Conservation (phyloP, 2,329 filamentous ascomycete genomes). For the Trichoderma sp. region DNA sequence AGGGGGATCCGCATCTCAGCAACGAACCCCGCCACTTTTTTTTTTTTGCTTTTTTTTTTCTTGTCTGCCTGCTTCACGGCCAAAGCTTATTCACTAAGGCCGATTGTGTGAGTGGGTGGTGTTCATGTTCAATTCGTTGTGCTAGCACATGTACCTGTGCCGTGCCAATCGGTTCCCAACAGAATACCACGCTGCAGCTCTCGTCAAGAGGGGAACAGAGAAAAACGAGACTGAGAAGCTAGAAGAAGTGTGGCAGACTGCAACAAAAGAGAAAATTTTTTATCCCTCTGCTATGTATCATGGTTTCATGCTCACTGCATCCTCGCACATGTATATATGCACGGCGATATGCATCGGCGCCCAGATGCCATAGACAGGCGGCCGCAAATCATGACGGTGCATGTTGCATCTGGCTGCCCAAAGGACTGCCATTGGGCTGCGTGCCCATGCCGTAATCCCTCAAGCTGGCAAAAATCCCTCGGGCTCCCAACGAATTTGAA, state of each 20-base stretch:
- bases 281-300: background rate
- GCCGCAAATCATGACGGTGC: background rate
- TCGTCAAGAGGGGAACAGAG: background rate
- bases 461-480: conserved; percentile 9
- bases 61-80: conserved; percentile 5
- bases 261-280: background rate
- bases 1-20: conserved; percentile 14
- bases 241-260: background rate
- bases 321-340: background rate
- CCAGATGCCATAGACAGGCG: conserved; percentile 1
- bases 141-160: background rate
- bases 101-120: background rate
- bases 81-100: conserved; percentile 12
- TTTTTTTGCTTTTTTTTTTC: background rate
- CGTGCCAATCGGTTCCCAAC: conserved; percentile 19
- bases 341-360: conserved; percentile 18
- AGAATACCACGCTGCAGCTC: background rate
- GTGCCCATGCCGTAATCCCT: background rate
- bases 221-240: background rate
- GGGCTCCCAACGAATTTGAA: background rate
- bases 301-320: background rate
- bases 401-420: background rate
- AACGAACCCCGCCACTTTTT: conserved; percentile 14
- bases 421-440: conserved; percentile 8
- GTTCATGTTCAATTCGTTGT: background rate